Evolutionary conservation across 2,329 filamentous ascomycete species (phyloP).

Genomic region (Apiospora aurea): DNA sequence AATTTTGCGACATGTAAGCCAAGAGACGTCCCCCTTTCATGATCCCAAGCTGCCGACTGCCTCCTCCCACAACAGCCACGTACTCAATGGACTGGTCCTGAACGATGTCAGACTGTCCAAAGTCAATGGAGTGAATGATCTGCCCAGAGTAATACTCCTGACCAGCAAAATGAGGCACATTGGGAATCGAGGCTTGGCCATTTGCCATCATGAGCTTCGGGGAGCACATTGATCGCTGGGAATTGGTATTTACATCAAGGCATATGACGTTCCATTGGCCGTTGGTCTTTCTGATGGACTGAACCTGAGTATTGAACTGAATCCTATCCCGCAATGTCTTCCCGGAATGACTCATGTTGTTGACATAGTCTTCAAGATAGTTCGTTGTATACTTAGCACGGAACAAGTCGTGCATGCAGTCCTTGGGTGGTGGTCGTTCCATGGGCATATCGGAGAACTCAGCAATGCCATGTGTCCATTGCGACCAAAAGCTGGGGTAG

Average conservation of each 20-base stretch:
- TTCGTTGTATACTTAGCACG: slow-evolving; percentile 38
- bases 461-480: slow-evolving; percentile 38
- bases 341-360: not conserved
- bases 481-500: slow-evolving; percentile 42
- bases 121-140: not conserved
- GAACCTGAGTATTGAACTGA: not conserved
- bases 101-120: not conserved
- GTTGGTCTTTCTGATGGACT: not conserved
- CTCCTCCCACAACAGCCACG: slow-evolving; percentile 43
- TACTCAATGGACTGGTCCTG: slow-evolving; percentile 34
- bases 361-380: slow-evolving; percentile 33
- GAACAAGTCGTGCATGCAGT: slow-evolving; percentile 37
- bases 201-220: not conserved
- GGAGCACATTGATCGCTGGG: not conserved
- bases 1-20: too few relatives aligned
- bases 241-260: not conserved
- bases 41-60: too few relatives aligned
- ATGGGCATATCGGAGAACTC: slow-evolving; percentile 42
- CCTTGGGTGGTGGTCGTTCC: slow-evolving; percentile 35
- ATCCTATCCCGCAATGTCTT: not conserved
- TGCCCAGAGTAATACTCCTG: not conserved
- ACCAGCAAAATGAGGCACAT: not conserved
- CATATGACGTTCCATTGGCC: not conserved
- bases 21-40: too few relatives aligned
- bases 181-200: not conserved